Evolutionary conservation across 2,329 filamentous ascomycete species (phyloP).

Genomic region (Trichoderma afroharzianum): DNA sequence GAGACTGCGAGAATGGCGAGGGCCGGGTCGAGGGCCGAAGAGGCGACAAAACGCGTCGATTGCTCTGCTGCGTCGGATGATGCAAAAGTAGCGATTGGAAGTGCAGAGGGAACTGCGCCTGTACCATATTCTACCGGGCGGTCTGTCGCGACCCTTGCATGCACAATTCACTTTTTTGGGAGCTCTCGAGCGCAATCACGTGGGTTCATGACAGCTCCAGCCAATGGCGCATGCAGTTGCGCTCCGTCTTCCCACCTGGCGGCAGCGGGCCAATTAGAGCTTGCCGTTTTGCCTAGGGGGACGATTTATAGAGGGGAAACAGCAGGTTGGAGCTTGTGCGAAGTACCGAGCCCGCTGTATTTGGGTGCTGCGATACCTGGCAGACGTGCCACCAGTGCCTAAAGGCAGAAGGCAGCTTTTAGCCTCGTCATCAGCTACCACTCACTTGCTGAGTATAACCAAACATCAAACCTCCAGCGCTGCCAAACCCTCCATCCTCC

Average conservation of each 20-base stretch:
- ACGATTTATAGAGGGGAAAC: background rate
- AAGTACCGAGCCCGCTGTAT: background rate
- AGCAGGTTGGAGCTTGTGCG: conserved; percentile 20
- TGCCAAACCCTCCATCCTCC: background rate
- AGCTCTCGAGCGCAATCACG: conserved; percentile 25
- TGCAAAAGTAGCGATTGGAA: background rate
- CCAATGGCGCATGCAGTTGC: conserved; percentile 14
- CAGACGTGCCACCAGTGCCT: conserved; percentile 15
- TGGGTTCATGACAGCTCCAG: conserved; percentile 22
- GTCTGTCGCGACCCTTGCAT: conserved; percentile 19
- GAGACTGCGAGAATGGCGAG: background rate
- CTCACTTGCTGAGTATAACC: conserved; percentile 15
- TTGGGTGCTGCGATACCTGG: background rate
- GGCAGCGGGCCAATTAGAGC: conserved; percentile 27
- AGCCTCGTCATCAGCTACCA: conserved; percentile 52
- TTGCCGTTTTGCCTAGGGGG: conserved; percentile 17
- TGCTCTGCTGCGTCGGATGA: background rate
- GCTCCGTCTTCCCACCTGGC: conserved; percentile 16
- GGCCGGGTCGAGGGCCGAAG: background rate
- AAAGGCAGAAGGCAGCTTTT: conserved; percentile 53
- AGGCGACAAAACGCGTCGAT: conserved; percentile 3
- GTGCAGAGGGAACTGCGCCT: conserved; percentile 11
- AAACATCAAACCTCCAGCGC: background rate
- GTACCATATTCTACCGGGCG: conserved; percentile 7
- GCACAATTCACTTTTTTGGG: conserved; percentile 22